Percentiles rank a stretch among this genome's conserved stretches.
These are phyloP conservation scores for Paulownia fortunei DNA, from an alignment of 257 asterid species.

Conservation along the genomic window DNA sequence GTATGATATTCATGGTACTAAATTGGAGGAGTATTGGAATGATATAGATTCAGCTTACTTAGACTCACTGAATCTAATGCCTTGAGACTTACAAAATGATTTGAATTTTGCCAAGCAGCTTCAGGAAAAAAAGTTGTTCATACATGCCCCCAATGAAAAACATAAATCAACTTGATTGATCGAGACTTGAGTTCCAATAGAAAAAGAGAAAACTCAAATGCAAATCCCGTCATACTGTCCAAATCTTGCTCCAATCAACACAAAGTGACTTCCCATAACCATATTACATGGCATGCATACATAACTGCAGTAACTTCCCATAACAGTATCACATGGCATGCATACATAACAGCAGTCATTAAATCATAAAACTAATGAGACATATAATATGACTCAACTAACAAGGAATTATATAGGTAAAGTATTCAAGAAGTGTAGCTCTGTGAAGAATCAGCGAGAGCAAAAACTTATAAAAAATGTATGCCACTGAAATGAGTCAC, in stretches of 20 bases:
- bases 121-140: background rate
- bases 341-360: slow-evolving; percentile 1
- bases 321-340: slow-evolving; percentile 2
- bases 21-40: background rate
- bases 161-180: background rate
- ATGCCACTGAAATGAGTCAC: slow-evolving; percentile 9
- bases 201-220: background rate
- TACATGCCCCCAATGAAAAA: background rate
- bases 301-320: background rate
- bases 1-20: background rate
- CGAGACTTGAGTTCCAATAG: slow-evolving; percentile 2
- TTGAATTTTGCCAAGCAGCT: slow-evolving; percentile 20
- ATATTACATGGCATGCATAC: slow-evolving; percentile 6
- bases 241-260: background rate
- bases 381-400: background rate
- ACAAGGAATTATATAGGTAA: slow-evolving; percentile 10
- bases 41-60: background rate
- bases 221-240: background rate
- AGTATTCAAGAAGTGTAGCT: background rate
- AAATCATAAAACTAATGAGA: background rate
- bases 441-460: background rate
- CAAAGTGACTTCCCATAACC: slow-evolving; percentile 1
- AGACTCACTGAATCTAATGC: background rate
- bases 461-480: background rate
- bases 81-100: background rate